Conservation (phyloP, 371 early-diverging fungal species). For the Mucor plumbeus region DNA sequence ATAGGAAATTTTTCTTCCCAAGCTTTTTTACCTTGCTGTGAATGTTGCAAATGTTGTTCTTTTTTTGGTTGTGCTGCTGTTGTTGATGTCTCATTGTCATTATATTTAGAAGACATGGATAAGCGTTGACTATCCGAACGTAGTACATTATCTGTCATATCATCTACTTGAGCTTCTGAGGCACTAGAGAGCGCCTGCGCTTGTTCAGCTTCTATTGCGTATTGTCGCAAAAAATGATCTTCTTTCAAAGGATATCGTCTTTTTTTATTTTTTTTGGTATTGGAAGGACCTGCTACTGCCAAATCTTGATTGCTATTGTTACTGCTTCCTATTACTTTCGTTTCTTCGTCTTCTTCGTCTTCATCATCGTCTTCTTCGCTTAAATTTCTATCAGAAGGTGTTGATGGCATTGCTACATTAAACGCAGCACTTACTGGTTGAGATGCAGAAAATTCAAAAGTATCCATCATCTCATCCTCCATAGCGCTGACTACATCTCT, state of each 20-base stretch:
- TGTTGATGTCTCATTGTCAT: neutral
- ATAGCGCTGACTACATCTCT: conserved; percentile 89
- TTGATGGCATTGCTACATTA: conserved; percentile 78
- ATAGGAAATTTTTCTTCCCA: conserved; percentile 78
- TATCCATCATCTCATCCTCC: conserved; percentile 90
- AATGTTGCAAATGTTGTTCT: conserved; percentile 13
- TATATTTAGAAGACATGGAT: conserved; percentile 8
- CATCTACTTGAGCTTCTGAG: conserved; percentile 21
- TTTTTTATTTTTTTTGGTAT: conserved; percentile 16
- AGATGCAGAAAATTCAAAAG: conserved; percentile 85
- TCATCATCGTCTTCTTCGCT: conserved; percentile 13
- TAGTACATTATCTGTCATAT: conserved; percentile 20
- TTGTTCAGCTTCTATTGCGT: conserved; percentile 36
- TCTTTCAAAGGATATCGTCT: conserved; percentile 46
- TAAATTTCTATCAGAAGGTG: conserved; percentile 27
- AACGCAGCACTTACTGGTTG: conserved; percentile 95
- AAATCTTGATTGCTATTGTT: neutral
- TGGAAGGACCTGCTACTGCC: conserved; percentile 22
- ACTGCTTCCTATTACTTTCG: neutral
- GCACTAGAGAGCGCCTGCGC: conserved; percentile 21
- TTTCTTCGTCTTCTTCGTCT: neutral
- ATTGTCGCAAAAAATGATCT: conserved; percentile 39
- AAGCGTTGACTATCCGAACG: conserved; percentile 28
- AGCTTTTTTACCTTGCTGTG: conserved; percentile 32
- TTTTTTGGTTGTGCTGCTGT: neutral